These are phyloP conservation scores for Ricinus communis DNA, from an alignment of 345 rosid genomes.

Conservation along the genomic window DNA sequence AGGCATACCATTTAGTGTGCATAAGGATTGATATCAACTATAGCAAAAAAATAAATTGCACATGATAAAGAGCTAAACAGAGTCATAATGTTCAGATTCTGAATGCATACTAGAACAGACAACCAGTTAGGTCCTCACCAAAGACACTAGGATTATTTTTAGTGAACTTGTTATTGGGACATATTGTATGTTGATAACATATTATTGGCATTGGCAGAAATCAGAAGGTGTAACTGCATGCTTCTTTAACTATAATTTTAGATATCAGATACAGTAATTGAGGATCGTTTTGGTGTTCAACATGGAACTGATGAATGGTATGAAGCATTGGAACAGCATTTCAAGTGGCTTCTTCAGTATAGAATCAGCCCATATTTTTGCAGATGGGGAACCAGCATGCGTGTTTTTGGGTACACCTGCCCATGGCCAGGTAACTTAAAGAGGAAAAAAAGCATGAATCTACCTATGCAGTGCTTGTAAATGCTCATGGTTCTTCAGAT, in stretches of 20 bases:
- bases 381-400: constrained; percentile 93
- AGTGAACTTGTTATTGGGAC: not conserved
- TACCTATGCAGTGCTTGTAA: not conserved
- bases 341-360: constrained; percentile 92
- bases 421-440: constrained; percentile 88
- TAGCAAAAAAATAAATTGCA: too few relatives aligned
- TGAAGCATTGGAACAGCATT: constrained; percentile 71
- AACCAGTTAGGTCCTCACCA: not conserved
- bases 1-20: not conserved
- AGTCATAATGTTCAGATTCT: not conserved
- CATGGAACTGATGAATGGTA: constrained; percentile 90
- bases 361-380: constrained; percentile 95
- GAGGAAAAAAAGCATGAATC: not conserved
- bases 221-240: not conserved
- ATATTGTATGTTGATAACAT: not conserved
- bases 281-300: constrained; percentile 87
- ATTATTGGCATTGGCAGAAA: not conserved
- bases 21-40: not conserved
- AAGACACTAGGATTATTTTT: not conserved
- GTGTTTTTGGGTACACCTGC: constrained; percentile 86
- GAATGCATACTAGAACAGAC: not conserved
- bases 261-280: constrained; percentile 96
- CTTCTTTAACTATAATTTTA: constrained; percentile 36
- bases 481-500: not conserved
- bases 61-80: not conserved